phyloP scores from a whole-genome alignment of 352 stramenopile species.

The Globisporangium spiculum region DNA sequence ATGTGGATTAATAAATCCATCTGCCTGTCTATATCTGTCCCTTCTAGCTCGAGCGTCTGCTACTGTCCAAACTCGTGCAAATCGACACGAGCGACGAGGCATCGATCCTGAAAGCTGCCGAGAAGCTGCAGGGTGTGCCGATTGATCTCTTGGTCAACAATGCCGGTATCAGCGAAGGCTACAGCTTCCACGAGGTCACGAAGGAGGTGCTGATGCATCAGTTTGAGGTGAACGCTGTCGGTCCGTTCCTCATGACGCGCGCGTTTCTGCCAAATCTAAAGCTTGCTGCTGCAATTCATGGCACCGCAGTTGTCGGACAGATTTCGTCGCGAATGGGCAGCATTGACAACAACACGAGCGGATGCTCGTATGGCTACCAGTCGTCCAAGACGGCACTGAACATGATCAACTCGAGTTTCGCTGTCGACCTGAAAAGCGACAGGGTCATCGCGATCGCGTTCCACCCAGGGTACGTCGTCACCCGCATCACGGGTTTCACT shows the following conservation, averaged over 20 bases:
- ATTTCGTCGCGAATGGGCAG: slow-evolving; percentile 21
- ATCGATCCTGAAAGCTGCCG: slow-evolving; percentile 19
- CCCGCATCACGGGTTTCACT: slow-evolving; percentile 25
- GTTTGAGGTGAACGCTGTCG: slow-evolving; percentile 41
- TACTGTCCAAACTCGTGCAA: no score
- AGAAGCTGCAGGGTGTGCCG: slow-evolving; percentile 16
- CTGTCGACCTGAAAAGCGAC: slow-evolving; percentile 28
- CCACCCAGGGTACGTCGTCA: slow-evolving; percentile 37
- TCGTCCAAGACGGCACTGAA: slow-evolving; percentile 58
- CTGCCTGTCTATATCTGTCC: no score
- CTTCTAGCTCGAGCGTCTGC: no score
- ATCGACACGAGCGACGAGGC: slow-evolving; percentile 13
- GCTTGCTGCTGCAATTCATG: slow-evolving; percentile 9
- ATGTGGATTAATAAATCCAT: no score
- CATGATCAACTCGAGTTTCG: slow-evolving; percentile 33
- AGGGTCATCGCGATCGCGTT: slow-evolving; percentile 25
- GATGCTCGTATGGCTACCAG: slow-evolving; percentile 44
- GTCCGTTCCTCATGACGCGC: slow-evolving; percentile 32
- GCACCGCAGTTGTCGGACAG: slow-evolving; percentile 23
- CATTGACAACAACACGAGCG: slow-evolving; percentile 21
- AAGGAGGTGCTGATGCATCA: slow-evolving; percentile 26
- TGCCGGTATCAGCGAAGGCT: slow-evolving; percentile 20
- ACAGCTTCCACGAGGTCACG: slow-evolving; percentile 12
- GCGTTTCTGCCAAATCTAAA: slow-evolving; percentile 28
- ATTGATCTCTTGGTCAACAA: slow-evolving; percentile 49